Evolutionary conservation across 768 basidiomycete species (phyloP).

Genomic region (Termitomyces sp.): DNA sequence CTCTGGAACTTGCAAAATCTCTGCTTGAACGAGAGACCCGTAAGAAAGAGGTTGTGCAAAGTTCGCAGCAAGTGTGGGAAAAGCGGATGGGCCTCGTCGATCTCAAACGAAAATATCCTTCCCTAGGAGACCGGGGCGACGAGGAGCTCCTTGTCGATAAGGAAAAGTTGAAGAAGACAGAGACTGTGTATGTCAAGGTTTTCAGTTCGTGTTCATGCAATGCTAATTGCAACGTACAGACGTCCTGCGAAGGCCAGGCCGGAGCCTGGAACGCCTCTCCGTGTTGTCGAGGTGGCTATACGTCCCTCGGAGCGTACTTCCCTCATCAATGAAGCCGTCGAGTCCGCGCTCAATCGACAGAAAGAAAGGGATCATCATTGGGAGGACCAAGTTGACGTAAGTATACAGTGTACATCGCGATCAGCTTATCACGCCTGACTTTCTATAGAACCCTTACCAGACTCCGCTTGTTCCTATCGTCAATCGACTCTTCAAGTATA

Average conservation of each 20-base stretch:
- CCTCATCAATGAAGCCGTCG: slow-evolving; percentile 56
- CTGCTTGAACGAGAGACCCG: slow-evolving; percentile 67
- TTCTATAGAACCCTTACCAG: slow-evolving; percentile 63
- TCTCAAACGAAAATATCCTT: slow-evolving; percentile 70
- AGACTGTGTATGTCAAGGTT: slow-evolving; percentile 24
- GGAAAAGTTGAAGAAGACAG: slow-evolving; percentile 60
- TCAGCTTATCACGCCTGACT: not conserved
- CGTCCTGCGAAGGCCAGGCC: slow-evolving; percentile 51
- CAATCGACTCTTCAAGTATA: slow-evolving; percentile 62
- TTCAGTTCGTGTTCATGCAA: not conserved
- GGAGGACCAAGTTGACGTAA: slow-evolving; percentile 84
- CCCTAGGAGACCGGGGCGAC: slow-evolving; percentile 55
- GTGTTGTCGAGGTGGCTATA: slow-evolving; percentile 40
- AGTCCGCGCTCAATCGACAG: slow-evolving; percentile 51
- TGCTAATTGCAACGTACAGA: slow-evolving; percentile 23
- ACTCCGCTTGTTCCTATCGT: slow-evolving; percentile 49
- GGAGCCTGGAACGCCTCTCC: slow-evolving; percentile 35
- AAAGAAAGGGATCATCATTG: slow-evolving; percentile 75
- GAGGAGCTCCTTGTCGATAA: slow-evolving; percentile 73
- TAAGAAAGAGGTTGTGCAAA: slow-evolving; percentile 61
- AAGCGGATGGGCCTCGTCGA: slow-evolving; percentile 69
- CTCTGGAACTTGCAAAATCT: slow-evolving; percentile 66
- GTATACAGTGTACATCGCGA: slow-evolving; percentile 11
- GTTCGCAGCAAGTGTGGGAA: slow-evolving; percentile 70
- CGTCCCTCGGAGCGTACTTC: slow-evolving; percentile 63